phyloP scores from a whole-genome alignment of 2,329 filamentous ascomycete species.

The Colletotrichum tropicale region DNA sequence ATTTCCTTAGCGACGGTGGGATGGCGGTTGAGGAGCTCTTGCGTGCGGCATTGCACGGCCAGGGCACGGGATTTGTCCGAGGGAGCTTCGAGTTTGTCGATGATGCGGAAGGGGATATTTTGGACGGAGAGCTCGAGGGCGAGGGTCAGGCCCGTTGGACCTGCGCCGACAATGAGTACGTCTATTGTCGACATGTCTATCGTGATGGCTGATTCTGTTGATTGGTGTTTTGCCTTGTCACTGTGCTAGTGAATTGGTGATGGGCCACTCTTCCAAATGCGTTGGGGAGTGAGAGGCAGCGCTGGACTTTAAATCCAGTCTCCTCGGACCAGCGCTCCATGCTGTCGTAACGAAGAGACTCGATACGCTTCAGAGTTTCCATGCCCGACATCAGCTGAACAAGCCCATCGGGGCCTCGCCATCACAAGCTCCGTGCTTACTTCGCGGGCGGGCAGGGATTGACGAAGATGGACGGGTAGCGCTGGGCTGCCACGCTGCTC shows the following conservation, averaged over 20 bases:
- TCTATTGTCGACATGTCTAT: slow-evolving; percentile 30
- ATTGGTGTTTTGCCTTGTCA: background rate
- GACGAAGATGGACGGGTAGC: background rate
- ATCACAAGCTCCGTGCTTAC: background rate
- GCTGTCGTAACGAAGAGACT: background rate
- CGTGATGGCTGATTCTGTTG: background rate
- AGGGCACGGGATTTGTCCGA: slow-evolving; percentile 46
- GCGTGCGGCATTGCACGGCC: slow-evolving; percentile 50
- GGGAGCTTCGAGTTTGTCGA: slow-evolving; percentile 36
- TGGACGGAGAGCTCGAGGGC: slow-evolving; percentile 35
- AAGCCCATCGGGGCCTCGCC: background rate
- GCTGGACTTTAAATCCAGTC: background rate
- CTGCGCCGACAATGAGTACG: slow-evolving; percentile 39
- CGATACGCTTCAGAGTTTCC: slow-evolving; percentile 14
- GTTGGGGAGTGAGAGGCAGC: background rate
- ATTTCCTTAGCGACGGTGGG: slow-evolving; percentile 36
- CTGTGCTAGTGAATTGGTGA: background rate
- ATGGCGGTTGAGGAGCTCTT: slow-evolving; percentile 55
- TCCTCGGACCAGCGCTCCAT: background rate
- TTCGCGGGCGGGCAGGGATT: background rate
- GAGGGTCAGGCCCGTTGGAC: slow-evolving; percentile 38
- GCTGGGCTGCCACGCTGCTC: background rate
- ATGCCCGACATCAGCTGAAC: slow-evolving; percentile 15
- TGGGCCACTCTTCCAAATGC: background rate
- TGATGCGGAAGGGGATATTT: slow-evolving; percentile 38